A percentile compares a stretch with the other conserved stretches of the same genome.
phyloP scores from a whole-genome alignment of 2,329 filamentous ascomycete species.

The Stemphylium vesicarium region DNA sequence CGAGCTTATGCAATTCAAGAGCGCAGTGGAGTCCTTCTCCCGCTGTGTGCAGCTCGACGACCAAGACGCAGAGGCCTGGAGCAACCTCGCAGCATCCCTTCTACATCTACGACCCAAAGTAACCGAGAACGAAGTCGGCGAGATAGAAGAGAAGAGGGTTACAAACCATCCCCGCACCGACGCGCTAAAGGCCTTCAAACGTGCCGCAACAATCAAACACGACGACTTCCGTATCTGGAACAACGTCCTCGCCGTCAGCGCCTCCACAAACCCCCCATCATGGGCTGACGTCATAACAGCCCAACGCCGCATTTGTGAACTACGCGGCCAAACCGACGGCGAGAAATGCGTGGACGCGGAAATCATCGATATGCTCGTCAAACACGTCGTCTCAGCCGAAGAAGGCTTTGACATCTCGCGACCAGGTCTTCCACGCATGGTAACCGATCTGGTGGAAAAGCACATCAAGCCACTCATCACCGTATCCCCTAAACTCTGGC shows the following conservation, averaged over 20 bases:
- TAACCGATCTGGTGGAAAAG: slow-evolving; percentile 76
- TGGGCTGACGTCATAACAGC: slow-evolving; percentile 78
- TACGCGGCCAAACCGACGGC: slow-evolving; percentile 69
- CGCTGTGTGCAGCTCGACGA: slow-evolving; percentile 85
- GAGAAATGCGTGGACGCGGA: slow-evolving; percentile 80
- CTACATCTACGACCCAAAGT: slow-evolving; percentile 66
- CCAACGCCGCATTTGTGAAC: slow-evolving; percentile 74
- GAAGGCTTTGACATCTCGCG: slow-evolving; percentile 49
- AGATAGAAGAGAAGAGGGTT: slow-evolving; percentile 47
- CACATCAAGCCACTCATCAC: slow-evolving; percentile 85
- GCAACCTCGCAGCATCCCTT: slow-evolving; percentile 86
- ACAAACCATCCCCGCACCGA: slow-evolving; percentile 65
- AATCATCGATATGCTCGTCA: slow-evolving; percentile 73
- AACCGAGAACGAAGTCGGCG: slow-evolving; percentile 43
- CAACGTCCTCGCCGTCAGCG: slow-evolving; percentile 87
- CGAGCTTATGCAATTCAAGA: slow-evolving; percentile 75
- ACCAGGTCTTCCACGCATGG: slow-evolving; percentile 63
- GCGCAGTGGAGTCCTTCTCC: slow-evolving; percentile 82
- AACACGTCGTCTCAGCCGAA: slow-evolving; percentile 65
- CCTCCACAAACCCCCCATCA: slow-evolving; percentile 76
- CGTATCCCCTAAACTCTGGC: slow-evolving; percentile 76
- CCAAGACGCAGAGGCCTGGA: slow-evolving; percentile 90
- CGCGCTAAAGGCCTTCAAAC: slow-evolving; percentile 83
- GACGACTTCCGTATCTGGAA: slow-evolving; percentile 96
- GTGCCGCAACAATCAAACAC: slow-evolving; percentile 80